Percentiles rank a stretch among this genome's conserved stretches.
Conservation (phyloP, 2,329 filamentous ascomycete genomes). For the Sarocladium oryzae region DNA sequence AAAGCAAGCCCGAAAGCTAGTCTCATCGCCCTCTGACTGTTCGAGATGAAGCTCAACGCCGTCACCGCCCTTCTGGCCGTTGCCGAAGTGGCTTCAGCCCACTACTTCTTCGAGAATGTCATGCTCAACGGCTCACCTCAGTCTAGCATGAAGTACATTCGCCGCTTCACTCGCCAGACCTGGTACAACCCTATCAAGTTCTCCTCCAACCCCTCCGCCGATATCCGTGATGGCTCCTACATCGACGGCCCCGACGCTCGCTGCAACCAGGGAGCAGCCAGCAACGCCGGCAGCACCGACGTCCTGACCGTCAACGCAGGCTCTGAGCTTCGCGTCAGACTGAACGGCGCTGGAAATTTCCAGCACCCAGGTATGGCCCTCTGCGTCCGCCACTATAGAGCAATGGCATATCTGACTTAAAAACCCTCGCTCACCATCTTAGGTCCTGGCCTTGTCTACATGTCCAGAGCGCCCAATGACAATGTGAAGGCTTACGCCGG, state of each 20-base stretch:
- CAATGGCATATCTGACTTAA: too few species aligned
- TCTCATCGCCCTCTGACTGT: too few species aligned
- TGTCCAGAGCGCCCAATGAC: conserved; percentile 19
- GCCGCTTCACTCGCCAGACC: conserved; percentile 18
- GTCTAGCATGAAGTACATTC: conserved; percentile 17
- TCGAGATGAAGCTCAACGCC: conserved; percentile 3
- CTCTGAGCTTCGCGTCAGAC: conserved; percentile 15
- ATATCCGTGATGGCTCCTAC: conserved; percentile 17
- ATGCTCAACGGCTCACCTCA: conserved; percentile 17
- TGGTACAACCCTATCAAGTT: conserved; percentile 23
- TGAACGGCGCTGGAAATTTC: conserved; percentile 15
- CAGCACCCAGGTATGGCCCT: conserved; percentile 13
- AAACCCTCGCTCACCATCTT: too few species aligned
- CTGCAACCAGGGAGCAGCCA: conserved; percentile 23
- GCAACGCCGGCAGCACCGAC: conserved; percentile 15
- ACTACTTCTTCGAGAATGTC: conserved; percentile 22
- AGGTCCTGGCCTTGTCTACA: conserved; percentile 18
- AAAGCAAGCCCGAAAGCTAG: too few species aligned
- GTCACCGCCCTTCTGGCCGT: conserved; percentile 10
- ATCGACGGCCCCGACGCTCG: conserved; percentile 18
- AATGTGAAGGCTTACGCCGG: conserved; percentile 20
- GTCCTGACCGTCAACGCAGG: conserved; percentile 20
- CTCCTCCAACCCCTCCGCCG: conserved; percentile 18
- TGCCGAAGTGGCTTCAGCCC: conserved; percentile 19
- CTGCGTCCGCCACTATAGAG: too few species aligned